Base-by-base conservation (phyloP, 2,329 filamentous ascomycete species). In the Fusarium keratoplasticum region DNA sequence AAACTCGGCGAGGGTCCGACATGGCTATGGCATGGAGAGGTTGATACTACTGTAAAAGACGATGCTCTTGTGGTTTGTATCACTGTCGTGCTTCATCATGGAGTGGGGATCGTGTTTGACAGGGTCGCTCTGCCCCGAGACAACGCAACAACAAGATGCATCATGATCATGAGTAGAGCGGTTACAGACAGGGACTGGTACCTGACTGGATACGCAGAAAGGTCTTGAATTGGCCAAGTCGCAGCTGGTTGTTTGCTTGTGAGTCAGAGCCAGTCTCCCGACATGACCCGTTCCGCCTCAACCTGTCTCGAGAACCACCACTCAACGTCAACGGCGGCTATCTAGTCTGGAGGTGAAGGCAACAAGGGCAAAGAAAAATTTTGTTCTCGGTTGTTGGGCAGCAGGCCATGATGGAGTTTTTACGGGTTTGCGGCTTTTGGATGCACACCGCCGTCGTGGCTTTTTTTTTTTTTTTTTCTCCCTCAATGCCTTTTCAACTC, bases 401-500 rank as follows among this genome's bases (percentile, higher is more conserved):
- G 65, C 65, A 67, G 25, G 58, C 59, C 57, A 50, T 70, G 18
- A 58, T 70, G 61, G 72, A 52, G 42, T 70, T 74, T 62, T 66
- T 38, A 70, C 69, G 61, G 64, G 65, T 67, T 74, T 73, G 66
- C 50, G 66, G 55, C 52, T 50, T 61, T 74, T 65, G 42, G 44
- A 38, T 44, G 60, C 66, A 74, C 72, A 74, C 72, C 72, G 72
- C 72, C 44, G 66, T 44, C 61, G 69, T 76, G 69, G 69, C 63
- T 70, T 68, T 73, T 68, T 62, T 54, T 57, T 47, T 47, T 11
- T n/a, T 16, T 22, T n/a, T n/a, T n/a, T n/a, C n/a, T n/a, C 16
- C 13, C 40, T 44, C 40, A 44, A 20, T 44, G 20, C 20, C 20
- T 22, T 44, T 44, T 66, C 22, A 61, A 16, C 36, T 42, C 20